Conservation (phyloP, 371 early-diverging fungal species). For the Choanephora cucurbitarum region DNA sequence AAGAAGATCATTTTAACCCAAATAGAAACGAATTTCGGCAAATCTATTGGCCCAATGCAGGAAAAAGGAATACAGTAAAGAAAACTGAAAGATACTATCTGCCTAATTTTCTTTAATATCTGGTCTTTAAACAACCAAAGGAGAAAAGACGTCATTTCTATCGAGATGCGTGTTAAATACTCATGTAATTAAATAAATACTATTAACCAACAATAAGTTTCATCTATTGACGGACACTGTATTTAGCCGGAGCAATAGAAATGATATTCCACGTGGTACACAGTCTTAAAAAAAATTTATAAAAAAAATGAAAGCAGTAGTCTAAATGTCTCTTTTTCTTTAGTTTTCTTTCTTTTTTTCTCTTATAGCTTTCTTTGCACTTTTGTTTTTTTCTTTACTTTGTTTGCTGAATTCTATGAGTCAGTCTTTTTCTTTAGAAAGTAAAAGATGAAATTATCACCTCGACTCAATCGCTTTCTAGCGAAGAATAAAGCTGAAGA, state of each 20-base stretch:
- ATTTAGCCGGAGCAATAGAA: slow-evolving; percentile 12
- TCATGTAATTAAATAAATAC: background rate
- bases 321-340: background rate
- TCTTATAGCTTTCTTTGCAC: background rate
- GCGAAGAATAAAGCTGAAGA: slow-evolving; percentile 7
- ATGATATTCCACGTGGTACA: slow-evolving; percentile 22
- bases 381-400: slow-evolving; percentile 1
- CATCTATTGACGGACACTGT: slow-evolving; percentile 4
- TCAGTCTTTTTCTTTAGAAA: background rate
- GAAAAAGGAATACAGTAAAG: no score
- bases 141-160: no score
- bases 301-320: slow-evolving; percentile 11
- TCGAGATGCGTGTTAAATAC: no score
- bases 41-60: no score
- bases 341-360: background rate
- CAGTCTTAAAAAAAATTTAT: slow-evolving; percentile 3
- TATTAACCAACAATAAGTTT: background rate
- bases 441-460: slow-evolving; percentile 10
- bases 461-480: slow-evolving; percentile 11
- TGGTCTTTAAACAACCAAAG: no score
- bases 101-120: no score
- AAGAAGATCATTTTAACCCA: no score
- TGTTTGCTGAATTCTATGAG: slow-evolving; percentile 1
- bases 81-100: no score
- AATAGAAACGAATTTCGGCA: no score